These are phyloP conservation scores for Cydonia oblonga DNA, from an alignment of 331 rosid genomes.

Conservation along the genomic window DNA sequence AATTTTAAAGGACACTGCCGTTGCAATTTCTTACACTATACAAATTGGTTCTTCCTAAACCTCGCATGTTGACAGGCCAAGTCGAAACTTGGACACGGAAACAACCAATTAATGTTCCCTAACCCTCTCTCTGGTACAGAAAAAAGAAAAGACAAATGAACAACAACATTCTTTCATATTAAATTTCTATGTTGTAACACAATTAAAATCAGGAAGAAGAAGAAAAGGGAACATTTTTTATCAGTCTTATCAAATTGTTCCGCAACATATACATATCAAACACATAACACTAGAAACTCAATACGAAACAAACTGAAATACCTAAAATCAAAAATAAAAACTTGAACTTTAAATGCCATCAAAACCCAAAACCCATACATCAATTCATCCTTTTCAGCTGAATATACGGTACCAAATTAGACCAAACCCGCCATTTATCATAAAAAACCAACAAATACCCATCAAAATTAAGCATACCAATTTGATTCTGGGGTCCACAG, in stretches of 20 bases:
- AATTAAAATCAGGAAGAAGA: not conserved
- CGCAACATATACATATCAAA: not conserved
- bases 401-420: not conserved
- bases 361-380: not conserved
- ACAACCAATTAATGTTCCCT: not conserved
- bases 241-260: not conserved
- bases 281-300: not conserved
- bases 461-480: constrained; percentile 40
- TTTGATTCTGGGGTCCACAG: constrained; percentile 78
- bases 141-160: not conserved
- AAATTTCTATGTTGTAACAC: not conserved
- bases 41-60: not conserved
- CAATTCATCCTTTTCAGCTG: not conserved
- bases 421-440: not conserved
- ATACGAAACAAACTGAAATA: not conserved
- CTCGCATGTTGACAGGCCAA: not conserved
- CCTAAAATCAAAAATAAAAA: not conserved
- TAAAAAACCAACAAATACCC: not conserved
- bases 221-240: not conserved
- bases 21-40: not conserved
- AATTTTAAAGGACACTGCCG: not conserved
- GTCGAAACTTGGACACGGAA: not conserved
- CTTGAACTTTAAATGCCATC: not conserved
- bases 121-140: not conserved
- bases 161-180: not conserved